Conservation (phyloP, 1,139 yeast genomes). For the Yamadazyma dendronema region DNA sequence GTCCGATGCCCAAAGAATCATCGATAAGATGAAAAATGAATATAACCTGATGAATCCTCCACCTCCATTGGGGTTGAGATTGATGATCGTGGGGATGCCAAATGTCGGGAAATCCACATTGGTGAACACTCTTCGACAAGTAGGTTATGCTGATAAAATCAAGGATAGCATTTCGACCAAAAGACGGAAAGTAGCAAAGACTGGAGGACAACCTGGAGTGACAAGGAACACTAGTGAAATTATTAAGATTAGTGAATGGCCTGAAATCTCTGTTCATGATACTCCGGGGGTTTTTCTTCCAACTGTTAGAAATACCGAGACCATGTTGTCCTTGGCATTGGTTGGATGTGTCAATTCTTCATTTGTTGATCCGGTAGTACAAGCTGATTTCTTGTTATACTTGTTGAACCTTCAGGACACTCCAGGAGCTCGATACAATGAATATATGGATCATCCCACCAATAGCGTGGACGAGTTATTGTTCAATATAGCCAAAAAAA, state of each 20-base stretch:
- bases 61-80: conserved; percentile 79
- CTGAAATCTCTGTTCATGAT: conserved; percentile 74
- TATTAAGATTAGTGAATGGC: conserved; percentile 60
- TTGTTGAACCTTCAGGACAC: conserved; percentile 66
- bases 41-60: conserved; percentile 52
- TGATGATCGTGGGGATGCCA: conserved; percentile 91
- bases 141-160: conserved; percentile 33
- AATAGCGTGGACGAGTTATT: conserved; percentile 68
- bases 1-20: conserved; percentile 50
- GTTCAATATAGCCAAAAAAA: conserved; percentile 47
- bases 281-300: conserved; percentile 94
- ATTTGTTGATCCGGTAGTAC: conserved; percentile 76
- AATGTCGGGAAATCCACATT: conserved; percentile 97
- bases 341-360: conserved; percentile 76
- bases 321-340: conserved; percentile 74
- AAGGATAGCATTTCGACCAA: conserved; percentile 28
- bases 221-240: conserved; percentile 79
- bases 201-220: conserved; percentile 91
- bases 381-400: conserved; percentile 81
- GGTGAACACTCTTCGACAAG: conserved; percentile 68
- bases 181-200: conserved; percentile 68
- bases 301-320: conserved; percentile 58
- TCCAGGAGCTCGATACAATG: conserved; percentile 42
- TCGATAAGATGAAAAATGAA: conserved; percentile 47
- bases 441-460: conserved; percentile 62